Evolutionary conservation across 2,329 filamentous ascomycete species (phyloP), one percentile per base, ranked within the genome.

Genomic region (Aspergillus viridinutans): DNA sequence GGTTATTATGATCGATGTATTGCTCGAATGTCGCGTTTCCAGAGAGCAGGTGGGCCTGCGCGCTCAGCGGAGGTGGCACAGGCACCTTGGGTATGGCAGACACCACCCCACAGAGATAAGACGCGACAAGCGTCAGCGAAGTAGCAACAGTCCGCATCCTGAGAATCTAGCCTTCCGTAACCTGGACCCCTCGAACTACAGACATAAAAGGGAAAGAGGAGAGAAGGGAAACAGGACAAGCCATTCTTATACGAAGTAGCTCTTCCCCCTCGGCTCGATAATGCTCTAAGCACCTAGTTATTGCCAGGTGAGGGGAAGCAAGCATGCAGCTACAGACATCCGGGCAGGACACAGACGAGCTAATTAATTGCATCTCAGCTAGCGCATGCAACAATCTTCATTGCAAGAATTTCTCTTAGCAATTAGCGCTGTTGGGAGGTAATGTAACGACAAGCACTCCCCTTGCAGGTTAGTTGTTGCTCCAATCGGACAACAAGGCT

Each of bases 1-100:
- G 82, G 61, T 85, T 73, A 4, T 76, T 69, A 69, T 87, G 85
- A 64, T 87, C 83, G 50, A 86, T 80, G 54, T 82, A 73, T 68
- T 86, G 84, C 59, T 80, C 67, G 58, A 85, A 85, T 5, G 70
- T 75, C 28, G 67, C 42, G 21, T 45, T 45, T 6, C 20, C 42
- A 14, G 42, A 12, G n/a, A 12, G 42, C 42, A 45, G 9, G 6
- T 12, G 8, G 12, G 9, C 42, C 14, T 45, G 20, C 3, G 21
- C 21, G 8, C 12, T 14, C n/a, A 45, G 4, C 20, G 42, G 20
- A 20, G 42, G 42, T 12, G 20, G 20, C 20, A 45, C 20, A 20
- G 42, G 42, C 20, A 21, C n/a, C 42, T 21, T 20, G 10, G 42
- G 42, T 4, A 45, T 45, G 42, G 42, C 42, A 45, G n/a, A 20